Evolutionary conservation across 768 basidiomycete genomes (phyloP).

Genomic region (Cystobasidium tubakii): DNA sequence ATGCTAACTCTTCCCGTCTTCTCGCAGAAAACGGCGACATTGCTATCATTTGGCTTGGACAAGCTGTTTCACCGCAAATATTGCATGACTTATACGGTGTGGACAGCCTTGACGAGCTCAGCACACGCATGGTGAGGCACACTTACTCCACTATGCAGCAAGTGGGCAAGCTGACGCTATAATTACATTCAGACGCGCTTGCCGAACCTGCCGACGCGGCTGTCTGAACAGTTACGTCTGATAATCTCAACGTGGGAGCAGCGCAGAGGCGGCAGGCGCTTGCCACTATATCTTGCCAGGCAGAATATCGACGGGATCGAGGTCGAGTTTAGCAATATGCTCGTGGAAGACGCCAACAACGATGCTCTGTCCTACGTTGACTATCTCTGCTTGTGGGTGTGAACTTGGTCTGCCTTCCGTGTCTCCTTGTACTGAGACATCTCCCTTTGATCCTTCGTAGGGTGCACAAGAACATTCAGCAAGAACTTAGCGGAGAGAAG

Average conservation of each 20-base stretch:
- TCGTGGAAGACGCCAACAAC: slow-evolving; percentile 94
- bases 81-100: slow-evolving; percentile 76
- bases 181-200: slow-evolving; percentile 58
- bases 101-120: slow-evolving; percentile 66
- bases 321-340: slow-evolving; percentile 93
- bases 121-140: slow-evolving; percentile 62
- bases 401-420: not conserved
- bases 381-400: slow-evolving; percentile 48
- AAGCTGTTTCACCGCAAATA: slow-evolving; percentile 71
- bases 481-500: slow-evolving; percentile 32
- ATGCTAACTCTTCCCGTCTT: not conserved
- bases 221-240: slow-evolving; percentile 80
- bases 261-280: slow-evolving; percentile 45
- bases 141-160: not conserved
- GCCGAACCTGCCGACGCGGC: slow-evolving; percentile 63
- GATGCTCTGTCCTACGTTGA: slow-evolving; percentile 87
- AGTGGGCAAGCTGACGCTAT: not conserved
- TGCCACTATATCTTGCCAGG: slow-evolving; percentile 64
- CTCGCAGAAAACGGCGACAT: slow-evolving; percentile 74
- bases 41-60: slow-evolving; percentile 85
- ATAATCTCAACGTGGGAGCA: slow-evolving; percentile 63
- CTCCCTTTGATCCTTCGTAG: not conserved
- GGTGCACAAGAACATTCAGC: slow-evolving; percentile 34
- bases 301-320: slow-evolving; percentile 74
- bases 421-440: not conserved